Evolutionary conservation across 371 early-diverging fungal genomes (phyloP), one percentile per base, ranked within the genome.

Genomic region (Rhizopus sp.): DNA sequence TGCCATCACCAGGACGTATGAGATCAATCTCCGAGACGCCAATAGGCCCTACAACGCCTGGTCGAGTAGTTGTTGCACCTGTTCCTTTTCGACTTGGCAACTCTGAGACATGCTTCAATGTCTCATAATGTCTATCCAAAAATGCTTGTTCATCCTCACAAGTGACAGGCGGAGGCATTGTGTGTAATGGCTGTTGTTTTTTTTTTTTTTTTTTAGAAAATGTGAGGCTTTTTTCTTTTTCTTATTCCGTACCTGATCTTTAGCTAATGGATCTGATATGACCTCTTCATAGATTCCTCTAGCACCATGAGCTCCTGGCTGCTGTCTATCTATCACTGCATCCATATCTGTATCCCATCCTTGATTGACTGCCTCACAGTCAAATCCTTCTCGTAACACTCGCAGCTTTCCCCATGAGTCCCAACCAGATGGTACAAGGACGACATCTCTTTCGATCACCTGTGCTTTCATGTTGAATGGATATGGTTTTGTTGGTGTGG

Each of bases 371-470:
- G 72, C 73, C 5, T 82, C 78, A 55, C 88, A 88, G 47, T 90
- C 87, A 60, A 95, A 97, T 23, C 88, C 88, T 48, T 86, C 88
- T 48, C 90, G 72, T 47, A 93, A 65, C n/a, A 91, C 83, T 29
- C 83, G 77, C 53, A 97, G 93, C 67, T 93, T 94, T 17, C 90
- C 89, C 84, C 88, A 91, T 40, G 92, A 88, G 66, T 97, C 97
- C 97, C 96, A 97, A 13, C 97, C 97, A 30, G 91, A 75, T 5
- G 97, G 97, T 16, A 97, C 90, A 69, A 93, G 76, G 13, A 95
- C 91, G 15, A 81, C 80, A 59, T 94, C 93, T 23, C 95, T 86
- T 57, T 97, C 96, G 29, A 95, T 87, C 4, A 92, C 88, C 48
- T 93, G 88, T 3, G 94, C 89, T 12, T 86, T 84, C 33, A 78